Percentiles rank a stretch among this genome's conserved stretches.
phyloP scores from a whole-genome alignment of 495 filamentous ascomycete genomes.

The Penicillium cosmopolitanum region DNA sequence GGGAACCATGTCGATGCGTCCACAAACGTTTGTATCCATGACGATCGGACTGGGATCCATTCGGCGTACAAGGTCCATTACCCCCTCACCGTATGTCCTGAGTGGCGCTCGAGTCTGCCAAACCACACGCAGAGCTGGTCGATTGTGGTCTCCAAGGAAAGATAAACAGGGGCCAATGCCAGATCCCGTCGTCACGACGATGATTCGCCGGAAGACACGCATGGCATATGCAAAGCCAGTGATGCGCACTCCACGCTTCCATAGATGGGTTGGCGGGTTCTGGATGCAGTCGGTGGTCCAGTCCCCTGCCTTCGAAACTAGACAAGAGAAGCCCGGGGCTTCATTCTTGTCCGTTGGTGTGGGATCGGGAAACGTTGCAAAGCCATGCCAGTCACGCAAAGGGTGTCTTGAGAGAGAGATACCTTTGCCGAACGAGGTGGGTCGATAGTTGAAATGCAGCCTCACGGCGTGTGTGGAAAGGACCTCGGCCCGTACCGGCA shows the following conservation, averaged over 20 bases:
- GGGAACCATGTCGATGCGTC: conserved; percentile 57
- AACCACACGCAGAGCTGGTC: conserved; percentile 56
- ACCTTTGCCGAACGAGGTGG: conserved; percentile 49
- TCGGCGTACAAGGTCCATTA: conserved; percentile 52
- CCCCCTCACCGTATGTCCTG: conserved; percentile 55
- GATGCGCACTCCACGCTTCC: conserved; percentile 55
- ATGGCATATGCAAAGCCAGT: conserved; percentile 76
- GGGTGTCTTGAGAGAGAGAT: conserved; percentile 55
- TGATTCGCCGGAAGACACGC: conserved; percentile 65
- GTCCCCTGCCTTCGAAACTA: conserved; percentile 83
- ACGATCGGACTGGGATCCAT: conserved; percentile 59
- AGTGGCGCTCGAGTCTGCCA: conserved; percentile 61
- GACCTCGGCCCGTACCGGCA: conserved; percentile 60
- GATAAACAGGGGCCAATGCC: conserved; percentile 71
- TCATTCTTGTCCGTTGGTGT: conserved; percentile 12
- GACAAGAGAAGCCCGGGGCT: conserved; percentile 59
- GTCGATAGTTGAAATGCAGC: conserved; percentile 68
- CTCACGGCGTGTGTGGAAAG: conserved; percentile 72
- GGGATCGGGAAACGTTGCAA: conserved; percentile 69
- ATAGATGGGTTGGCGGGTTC: conserved; percentile 55
- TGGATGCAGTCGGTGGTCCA: conserved; percentile 72
- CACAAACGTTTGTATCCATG: conserved; percentile 54
- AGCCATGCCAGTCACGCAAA: conserved; percentile 78
- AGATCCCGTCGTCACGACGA: conserved; percentile 82
- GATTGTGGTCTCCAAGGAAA: conserved; percentile 52